Percentiles rank a stretch among this genome's conserved stretches.
These are phyloP conservation scores for Cutaneotrichosporon cyanovorans DNA, from an alignment of 1,284 basidiomycete species.

Conservation along the genomic window DNA sequence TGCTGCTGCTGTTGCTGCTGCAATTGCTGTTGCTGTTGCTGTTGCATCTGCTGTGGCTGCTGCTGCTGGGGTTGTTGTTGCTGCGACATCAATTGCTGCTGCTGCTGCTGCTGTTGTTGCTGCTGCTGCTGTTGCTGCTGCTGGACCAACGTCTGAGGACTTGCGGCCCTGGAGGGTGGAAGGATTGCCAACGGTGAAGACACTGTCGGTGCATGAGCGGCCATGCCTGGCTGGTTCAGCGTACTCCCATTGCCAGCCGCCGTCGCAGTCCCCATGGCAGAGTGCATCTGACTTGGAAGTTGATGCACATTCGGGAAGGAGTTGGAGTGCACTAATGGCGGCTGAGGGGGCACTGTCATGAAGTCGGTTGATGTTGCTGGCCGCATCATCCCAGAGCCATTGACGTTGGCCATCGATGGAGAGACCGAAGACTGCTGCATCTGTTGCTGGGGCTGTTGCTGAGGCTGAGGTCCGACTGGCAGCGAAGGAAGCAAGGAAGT, in stretches of 20 bases:
- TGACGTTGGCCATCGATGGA: not conserved
- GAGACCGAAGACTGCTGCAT: not conserved
- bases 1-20: slow-evolving; percentile 1
- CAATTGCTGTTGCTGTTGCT: no score
- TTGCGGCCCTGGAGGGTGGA: slow-evolving; percentile 31
- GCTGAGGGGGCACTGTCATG: slow-evolving; percentile 1
- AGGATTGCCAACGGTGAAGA: slow-evolving; percentile 38
- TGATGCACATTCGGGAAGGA: slow-evolving; percentile 44
- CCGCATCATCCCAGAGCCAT: slow-evolving; percentile 5
- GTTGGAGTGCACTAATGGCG: slow-evolving; percentile 36
- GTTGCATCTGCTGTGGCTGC: not conserved
- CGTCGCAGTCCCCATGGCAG: slow-evolving; percentile 12
- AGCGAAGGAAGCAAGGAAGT: slow-evolving; percentile 26
- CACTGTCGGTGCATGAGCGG: slow-evolving; percentile 32
- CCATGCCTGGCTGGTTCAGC: slow-evolving; percentile 24
- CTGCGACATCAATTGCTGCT: not conserved
- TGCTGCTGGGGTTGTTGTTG: no score
- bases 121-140: not conserved
- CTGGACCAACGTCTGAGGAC: slow-evolving; percentile 12
- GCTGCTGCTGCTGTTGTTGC: slow-evolving; percentile 1
- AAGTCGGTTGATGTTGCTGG: slow-evolving; percentile 4
- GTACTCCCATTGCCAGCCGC: slow-evolving; percentile 24
- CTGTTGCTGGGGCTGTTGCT: slow-evolving; percentile 5
- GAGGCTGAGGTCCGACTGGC: slow-evolving; percentile 26
- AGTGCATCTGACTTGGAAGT: slow-evolving; percentile 34